These are phyloP conservation scores for Periconia digitata DNA, from an alignment of 2,329 filamentous ascomycete species.

Conservation along the genomic window DNA sequence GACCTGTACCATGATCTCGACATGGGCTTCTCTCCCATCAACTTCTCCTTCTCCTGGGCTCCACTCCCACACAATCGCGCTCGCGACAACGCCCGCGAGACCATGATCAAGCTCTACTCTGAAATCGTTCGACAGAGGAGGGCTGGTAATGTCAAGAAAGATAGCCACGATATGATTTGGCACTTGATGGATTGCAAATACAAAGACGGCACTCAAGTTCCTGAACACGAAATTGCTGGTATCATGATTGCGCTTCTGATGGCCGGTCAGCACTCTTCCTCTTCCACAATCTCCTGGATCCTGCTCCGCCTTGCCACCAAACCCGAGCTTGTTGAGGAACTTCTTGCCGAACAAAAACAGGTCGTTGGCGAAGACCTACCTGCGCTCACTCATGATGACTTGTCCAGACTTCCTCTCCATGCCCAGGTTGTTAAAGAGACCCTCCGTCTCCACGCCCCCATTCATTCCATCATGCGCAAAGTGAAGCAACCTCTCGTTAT, in stretches of 20 bases:
- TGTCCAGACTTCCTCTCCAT: slow-evolving; percentile 79
- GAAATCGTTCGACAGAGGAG: slow-evolving; percentile 77
- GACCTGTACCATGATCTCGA: slow-evolving; percentile 85
- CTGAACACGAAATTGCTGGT: slow-evolving; percentile 82
- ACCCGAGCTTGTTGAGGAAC: slow-evolving; percentile 76
- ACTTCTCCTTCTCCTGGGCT: slow-evolving; percentile 87
- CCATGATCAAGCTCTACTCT: slow-evolving; percentile 79
- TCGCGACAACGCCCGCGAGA: slow-evolving; percentile 77
- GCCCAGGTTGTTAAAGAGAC: slow-evolving; percentile 88
- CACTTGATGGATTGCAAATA: slow-evolving; percentile 84
- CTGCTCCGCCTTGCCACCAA: slow-evolving; percentile 76
- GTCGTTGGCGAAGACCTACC: slow-evolving; percentile 75
- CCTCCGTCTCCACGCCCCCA: slow-evolving; percentile 85
- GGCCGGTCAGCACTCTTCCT: slow-evolving; percentile 88
- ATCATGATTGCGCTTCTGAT: slow-evolving; percentile 95
- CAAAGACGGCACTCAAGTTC: slow-evolving; percentile 78
- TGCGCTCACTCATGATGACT: slow-evolving; percentile 72
- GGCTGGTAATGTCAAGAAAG: slow-evolving; percentile 51
- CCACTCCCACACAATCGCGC: slow-evolving; percentile 86
- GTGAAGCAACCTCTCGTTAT: slow-evolving; percentile 87
- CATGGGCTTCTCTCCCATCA: slow-evolving; percentile 85
- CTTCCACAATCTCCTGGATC: slow-evolving; percentile 83
- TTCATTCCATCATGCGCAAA: slow-evolving; percentile 91
- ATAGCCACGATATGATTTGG: slow-evolving; percentile 78
- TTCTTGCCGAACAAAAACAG: slow-evolving; percentile 78